Evolutionary conservation across 495 filamentous ascomycete genomes (phyloP), one percentile per base, ranked within the genome.

Genomic region (Penicillium atrosanguineum): DNA sequence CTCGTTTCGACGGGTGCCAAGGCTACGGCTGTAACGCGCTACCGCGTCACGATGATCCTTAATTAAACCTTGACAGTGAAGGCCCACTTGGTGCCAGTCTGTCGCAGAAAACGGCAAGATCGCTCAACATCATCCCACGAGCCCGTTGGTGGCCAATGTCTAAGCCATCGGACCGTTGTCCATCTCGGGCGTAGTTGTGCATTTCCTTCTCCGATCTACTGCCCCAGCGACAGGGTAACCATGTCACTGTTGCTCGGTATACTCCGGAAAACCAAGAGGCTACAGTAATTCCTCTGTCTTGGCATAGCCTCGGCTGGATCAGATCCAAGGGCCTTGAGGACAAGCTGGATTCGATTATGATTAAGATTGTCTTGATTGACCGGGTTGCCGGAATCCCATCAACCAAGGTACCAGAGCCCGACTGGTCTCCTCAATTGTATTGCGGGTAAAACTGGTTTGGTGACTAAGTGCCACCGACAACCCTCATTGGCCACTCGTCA

Each of bases 41-140:
- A 71, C 63, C 43, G 56, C 52, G 59, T 67, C 44, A 59, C 62
- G 71, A 65, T 59, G 63, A 71, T 71, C 72, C 72, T 72, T 75
- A 72, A 75, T 75, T 46, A 73, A 73, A 75, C 72, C 69, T 72
- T 73, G 64, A 64, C 57, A 19, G 41, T 23, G 46, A 34, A 23
- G 69, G 59, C 60, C 70, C 70, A 73, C 66, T 46, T 28, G 52
- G 46, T 15, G 57, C 31, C 40, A 59, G 59, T 49, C 62, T 44
- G 41, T 52, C 52, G 59, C 34, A 23, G 23, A n/a, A 18, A 18
- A 40, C 38, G 19, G 40, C 51, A 42, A 58, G 54, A 58, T 63
- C 63, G 60, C 49, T 34, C 31, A 14, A 15, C 31, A 34, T 34
- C 31, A 34, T 34, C 31, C 31, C 31, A 34, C 31, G 31, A 34